Evolutionary conservation across 352 stramenopile species (phyloP).

Genomic region (Phytophthora meadii): DNA sequence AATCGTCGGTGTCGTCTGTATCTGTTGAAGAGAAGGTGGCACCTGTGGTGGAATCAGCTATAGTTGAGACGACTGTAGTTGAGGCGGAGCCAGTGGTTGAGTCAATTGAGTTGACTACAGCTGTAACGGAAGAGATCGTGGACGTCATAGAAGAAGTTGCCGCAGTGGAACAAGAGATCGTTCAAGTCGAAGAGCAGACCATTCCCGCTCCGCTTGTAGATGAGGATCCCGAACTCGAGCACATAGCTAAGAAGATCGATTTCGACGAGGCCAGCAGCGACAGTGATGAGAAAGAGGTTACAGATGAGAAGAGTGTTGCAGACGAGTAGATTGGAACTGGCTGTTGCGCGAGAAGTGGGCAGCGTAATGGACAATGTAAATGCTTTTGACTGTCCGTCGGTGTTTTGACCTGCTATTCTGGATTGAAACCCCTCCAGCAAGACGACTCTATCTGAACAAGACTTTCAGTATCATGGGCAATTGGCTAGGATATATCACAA

Average conservation of each 20-base stretch:
- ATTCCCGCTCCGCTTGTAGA: constrained; percentile 14
- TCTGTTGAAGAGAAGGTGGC: constrained; percentile 27
- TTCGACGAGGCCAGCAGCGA: constrained; percentile 45
- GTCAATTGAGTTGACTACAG: background rate
- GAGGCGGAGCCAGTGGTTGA: constrained; percentile 5
- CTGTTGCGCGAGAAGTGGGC: constrained; percentile 15
- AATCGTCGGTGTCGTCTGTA: constrained; percentile 30
- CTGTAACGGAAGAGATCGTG: constrained; percentile 2
- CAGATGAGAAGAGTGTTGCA: constrained; percentile 17
- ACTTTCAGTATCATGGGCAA: constrained; percentile 23
- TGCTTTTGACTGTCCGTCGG: constrained; percentile 8
- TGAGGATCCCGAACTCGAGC: constrained; percentile 20
- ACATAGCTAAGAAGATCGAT: constrained; percentile 47
- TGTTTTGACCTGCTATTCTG: constrained; percentile 12
- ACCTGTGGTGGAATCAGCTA: background rate
- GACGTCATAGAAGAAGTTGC: background rate
- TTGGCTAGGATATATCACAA: constrained; percentile 9
- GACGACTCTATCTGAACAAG: background rate
- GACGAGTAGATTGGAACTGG: constrained; percentile 7
- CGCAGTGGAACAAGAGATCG: constrained; percentile 3
- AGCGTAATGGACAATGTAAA: constrained; percentile 28
- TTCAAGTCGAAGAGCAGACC: constrained; percentile 12
- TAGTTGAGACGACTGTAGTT: constrained; percentile 1
- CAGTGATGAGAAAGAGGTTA: constrained; percentile 34
- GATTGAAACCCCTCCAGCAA: constrained; percentile 2